phyloP scores from a whole-genome alignment of 2,329 filamentous ascomycete genomes.

The Pyrenochaeta sp. region DNA sequence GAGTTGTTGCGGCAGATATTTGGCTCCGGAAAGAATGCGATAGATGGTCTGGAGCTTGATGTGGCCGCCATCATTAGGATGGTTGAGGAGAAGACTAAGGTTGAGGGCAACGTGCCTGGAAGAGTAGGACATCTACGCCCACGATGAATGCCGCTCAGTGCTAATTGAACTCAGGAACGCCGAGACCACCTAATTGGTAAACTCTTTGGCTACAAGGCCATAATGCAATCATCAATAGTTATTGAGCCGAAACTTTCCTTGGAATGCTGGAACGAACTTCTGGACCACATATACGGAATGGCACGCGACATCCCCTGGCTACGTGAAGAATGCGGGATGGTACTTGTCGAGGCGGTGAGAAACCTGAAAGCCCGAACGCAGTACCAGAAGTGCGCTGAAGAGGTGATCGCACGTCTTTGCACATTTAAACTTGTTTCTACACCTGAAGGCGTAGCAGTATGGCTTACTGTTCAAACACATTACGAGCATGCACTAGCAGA shows the following conservation, averaged over 20 bases:
- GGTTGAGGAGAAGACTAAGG: conserved; percentile 61
- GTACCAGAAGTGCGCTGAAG: conserved; percentile 66
- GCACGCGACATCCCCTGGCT: conserved; percentile 88
- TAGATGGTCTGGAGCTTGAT: conserved; percentile 47
- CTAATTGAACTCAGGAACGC: conserved; percentile 72
- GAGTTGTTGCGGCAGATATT: conserved; percentile 80
- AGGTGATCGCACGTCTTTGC: conserved; percentile 69
- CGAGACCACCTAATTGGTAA: conserved; percentile 85
- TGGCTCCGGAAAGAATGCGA: conserved; percentile 49
- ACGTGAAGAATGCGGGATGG: conserved; percentile 84
- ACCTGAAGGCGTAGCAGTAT: conserved; percentile 88
- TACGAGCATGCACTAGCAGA: conserved; percentile 72
- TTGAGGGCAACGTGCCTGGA: conserved; percentile 61
- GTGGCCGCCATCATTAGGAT: conserved; percentile 59
- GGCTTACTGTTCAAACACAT: conserved; percentile 73
- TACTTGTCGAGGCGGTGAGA: conserved; percentile 76
- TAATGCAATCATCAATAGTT: conserved; percentile 80
- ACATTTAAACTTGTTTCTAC: conserved; percentile 76
- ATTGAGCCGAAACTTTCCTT: conserved; percentile 65
- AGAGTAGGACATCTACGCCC: conserved; percentile 53
- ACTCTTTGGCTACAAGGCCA: conserved; percentile 85
- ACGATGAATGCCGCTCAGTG: conserved; percentile 2
- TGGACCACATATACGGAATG: conserved; percentile 77
- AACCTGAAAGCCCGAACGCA: conserved; percentile 56
- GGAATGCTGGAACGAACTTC: conserved; percentile 69